Evolutionary conservation across 176 grass and related monocot genomes (phyloP), one percentile per base, ranked within the genome.

Genomic region (Triticum monococcum): DNA sequence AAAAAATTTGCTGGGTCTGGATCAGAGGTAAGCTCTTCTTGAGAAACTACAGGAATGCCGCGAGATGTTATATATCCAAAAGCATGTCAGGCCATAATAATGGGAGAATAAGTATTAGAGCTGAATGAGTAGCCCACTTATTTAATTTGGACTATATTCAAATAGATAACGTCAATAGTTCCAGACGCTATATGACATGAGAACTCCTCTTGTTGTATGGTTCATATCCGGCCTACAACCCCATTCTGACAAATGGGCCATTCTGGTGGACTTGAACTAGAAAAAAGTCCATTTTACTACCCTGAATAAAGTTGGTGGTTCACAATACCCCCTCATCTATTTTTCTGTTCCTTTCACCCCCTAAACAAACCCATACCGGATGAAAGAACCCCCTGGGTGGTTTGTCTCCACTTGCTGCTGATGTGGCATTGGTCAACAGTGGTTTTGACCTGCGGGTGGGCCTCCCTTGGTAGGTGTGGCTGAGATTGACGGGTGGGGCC

Each of bases 1-100:
- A 99, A 92, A 86, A 96, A 81, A 24, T 94, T 99, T 80, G 20
- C 82, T 33, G 94, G 94, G 54, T 94, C 90, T 79, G 97, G 97
- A 85, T 99, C 97, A 52, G 94, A 96, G 94, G 97, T 99, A 91
- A 85, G 14, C 68, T 89, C 26, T 86, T 84, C 3, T 82, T 37
- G 57, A 82, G 37, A 36, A 74, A 20, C 28, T 52, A 43, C 23
- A 54, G 36, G 24, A 54, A 64, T 80, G n/a, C 23, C 50, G 61
- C 16, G 5, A 37, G 35, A 87, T 87, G 78, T 50, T 72, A 43
- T 72, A 72, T 60, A 64, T 38, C 13, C 32, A 28, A 85, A 86
- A 68, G 23, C 64, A 31, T 36, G 68, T 64, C 13, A 38, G 8
- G 78, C 68, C 8, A 5, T 87, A 50, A 45, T 73, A 36, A 8